Evolutionary conservation across 371 early-diverging fungal genomes (phyloP), one percentile per base, ranked within the genome.

Genomic region (Zychaea mexicana): DNA sequence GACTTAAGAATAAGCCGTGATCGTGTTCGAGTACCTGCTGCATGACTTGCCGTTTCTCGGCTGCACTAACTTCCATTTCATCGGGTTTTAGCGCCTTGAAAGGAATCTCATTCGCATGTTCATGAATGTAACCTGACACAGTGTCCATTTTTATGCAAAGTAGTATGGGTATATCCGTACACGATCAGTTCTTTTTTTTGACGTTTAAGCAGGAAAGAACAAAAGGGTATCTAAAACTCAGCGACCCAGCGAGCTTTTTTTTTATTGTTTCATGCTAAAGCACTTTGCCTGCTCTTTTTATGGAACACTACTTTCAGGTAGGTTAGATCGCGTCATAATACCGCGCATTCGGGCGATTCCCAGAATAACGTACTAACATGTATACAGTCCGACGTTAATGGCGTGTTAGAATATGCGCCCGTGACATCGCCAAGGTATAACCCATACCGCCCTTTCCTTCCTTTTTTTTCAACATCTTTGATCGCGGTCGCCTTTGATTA

Each of bases 1-100:
- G 76, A 26, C 76, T 73, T 4, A 84, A 54, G 54, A 84, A 84
- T 19, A 84, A 57, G 0, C 64, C 80, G 4, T 80, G 84, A 68
- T 84, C 82, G 2, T 33, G 22, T 15, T 62, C 55, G 9, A 82
- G 42, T 10, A 70, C 57, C 27, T 62, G 26, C 19, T 61, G 28
- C 76, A 84, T 84, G 21, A 63, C 46, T 5, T 30, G 9, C 8
- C 77, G 42, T 61, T 82, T 78, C 46, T 75, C 74, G 26, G 67
- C 52, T 38, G 59, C 36, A 9, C 53, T 53, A 3, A 60, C 24
- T 38, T 81, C 82, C 7, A 36, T 24, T 68, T 84, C 84, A 10
- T 70, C 69, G 7, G 59, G 60, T 39, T 76, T 63, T 21, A 84
- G 60, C 2, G 80, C 66, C 57, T 82, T 84, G 61, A 76, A 84